Base-by-base conservation (phyloP, 139 green algal genomes). In the Micromonas pusilla region DNA sequence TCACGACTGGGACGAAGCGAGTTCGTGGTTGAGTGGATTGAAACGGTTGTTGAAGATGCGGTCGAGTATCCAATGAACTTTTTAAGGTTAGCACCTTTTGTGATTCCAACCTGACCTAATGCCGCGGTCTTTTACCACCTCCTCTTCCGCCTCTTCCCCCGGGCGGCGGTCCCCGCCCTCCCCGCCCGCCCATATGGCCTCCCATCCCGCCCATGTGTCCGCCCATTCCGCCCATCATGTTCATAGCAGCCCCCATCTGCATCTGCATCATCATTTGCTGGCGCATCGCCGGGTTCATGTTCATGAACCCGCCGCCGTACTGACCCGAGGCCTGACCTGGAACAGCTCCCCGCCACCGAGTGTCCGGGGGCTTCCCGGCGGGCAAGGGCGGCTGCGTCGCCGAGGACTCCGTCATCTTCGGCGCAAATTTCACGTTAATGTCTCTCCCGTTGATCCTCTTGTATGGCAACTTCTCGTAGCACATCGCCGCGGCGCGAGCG, bases 41-140 rank as follows among this genome's bases (percentile, higher is more conserved):
- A 98, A 98, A 82, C 87, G 95, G 9, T 84, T 99, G 16, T 90
- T 98, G 72, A 98, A 97, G 86, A 85, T 85, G n/a, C 80, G 86
- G 26, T 79, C 88, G 74, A 76, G 75, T 53, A 68, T 81, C 3
- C 65, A 66, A 21, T 85, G 45, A 84, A 65, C 16, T 63, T 9
- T 52, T 21, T 30, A 52, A 73, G 20, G n/a, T 45, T 31, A 38
- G 3, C 28, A 16, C n/a, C n/a, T n/a, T n/a, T n/a, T n/a, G n/a
- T n/a, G n/a, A n/a, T n/a, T n/a, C n/a, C n/a, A n/a, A n/a, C n/a
- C n/a, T n/a, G n/a, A n/a, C n/a, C n/a, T n/a, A n/a, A n/a, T n/a
- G n/a, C n/a, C n/a, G n/a, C n/a, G n/a, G n/a, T n/a, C n/a, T n/a
- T n/a, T n/a, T n/a, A n/a, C n/a, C n/a, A n/a, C n/a, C n/a, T n/a